phyloP scores from a whole-genome alignment of 192 early-diverging fungal genomes.

The Podila minutissima region DNA sequence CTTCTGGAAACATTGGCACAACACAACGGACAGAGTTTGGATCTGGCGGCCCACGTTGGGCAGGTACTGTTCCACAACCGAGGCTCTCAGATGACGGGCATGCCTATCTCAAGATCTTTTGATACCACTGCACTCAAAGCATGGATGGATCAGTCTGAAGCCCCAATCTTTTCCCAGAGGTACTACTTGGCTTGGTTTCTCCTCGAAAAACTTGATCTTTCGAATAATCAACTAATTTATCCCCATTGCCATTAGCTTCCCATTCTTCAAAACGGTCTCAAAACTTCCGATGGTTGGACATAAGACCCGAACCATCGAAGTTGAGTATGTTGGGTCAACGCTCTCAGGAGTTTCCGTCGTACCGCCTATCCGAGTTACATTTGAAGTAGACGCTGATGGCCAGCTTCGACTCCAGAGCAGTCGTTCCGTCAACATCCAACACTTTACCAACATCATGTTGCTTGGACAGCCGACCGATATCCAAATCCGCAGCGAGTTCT shows the following conservation, averaged over 20 bases:
- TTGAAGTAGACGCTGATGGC: slow-evolving; percentile 27
- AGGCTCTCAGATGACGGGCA: neutral
- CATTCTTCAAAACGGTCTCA: slow-evolving; percentile 35
- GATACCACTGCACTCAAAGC: slow-evolving; percentile 17
- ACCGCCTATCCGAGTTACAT: slow-evolving; percentile 7
- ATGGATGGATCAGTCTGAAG: slow-evolving; percentile 21
- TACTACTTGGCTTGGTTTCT: neutral
- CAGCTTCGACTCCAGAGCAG: slow-evolving; percentile 13
- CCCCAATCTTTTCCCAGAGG: slow-evolving; percentile 27
- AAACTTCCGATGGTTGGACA: slow-evolving; percentile 10
- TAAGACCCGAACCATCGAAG: slow-evolving; percentile 31
- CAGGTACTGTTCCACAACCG: slow-evolving; percentile 33
- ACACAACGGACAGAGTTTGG: neutral
- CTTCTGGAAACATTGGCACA: neutral
- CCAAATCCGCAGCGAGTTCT: slow-evolving; percentile 30
- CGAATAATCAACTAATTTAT: neutral
- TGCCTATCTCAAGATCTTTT: slow-evolving; percentile 14
- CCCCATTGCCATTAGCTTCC: slow-evolving; percentile 6
- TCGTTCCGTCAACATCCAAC: slow-evolving; percentile 2
- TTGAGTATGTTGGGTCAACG: slow-evolving; percentile 15
- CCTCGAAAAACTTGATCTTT: neutral
- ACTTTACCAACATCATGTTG: slow-evolving; percentile 34
- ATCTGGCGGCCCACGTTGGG: slow-evolving; percentile 26
- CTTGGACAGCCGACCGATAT: slow-evolving; percentile 43
- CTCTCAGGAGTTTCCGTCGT: neutral